Base-by-base conservation (phyloP, 169 alveolate genomes). In the Perkinsus olseni region DNA sequence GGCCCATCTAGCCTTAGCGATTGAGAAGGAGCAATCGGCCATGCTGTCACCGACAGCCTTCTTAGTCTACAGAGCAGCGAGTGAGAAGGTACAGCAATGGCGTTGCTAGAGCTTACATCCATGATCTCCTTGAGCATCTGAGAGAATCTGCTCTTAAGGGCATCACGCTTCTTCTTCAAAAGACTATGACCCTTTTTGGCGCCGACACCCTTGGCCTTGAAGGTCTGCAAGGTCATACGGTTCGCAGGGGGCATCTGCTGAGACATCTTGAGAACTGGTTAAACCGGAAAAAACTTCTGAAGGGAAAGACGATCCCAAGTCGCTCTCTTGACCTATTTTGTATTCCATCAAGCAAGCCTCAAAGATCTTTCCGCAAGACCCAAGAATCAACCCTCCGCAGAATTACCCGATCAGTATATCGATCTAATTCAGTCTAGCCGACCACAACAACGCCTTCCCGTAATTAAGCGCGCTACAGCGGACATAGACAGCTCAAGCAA, bases 1-100 rank as follows among this genome's bases (percentile, higher is more conserved):
- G 48, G 98, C 97, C 93, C 95, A 97, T 93, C 96, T 96, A 48
- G 98, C 98, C 91, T 97, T 97, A 3, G 98, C 98, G 62, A 96
- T 95, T 36, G 96, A 93, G 38, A 96, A 93, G 93, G 97, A 94
- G 40, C 98, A 95, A 74, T 94, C 97, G 62, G 95, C 96, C 93
- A 96, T 95, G 91, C 95, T 96, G 51, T 95, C 95, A 74, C 98
- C 98, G 95, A 97, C 95, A 39, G 95, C 94, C 95, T 96, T 96
- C 74, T 97, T 97, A 39, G 97, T 95, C 74, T 38, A 11, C 17
- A 91, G 17, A 91, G 82, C 10, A 62, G 34, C 82, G 17, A 45
- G 62, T 45, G 62, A 45, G 62, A n/a, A 40, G 50, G 50, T 40
- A 40, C 31, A 62, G 82, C 10, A 62, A 28, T 62, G 82, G 31